Evolutionary conservation across 1,284 basidiomycete genomes (phyloP).

Genomic region (Jaminaea rosea): DNA sequence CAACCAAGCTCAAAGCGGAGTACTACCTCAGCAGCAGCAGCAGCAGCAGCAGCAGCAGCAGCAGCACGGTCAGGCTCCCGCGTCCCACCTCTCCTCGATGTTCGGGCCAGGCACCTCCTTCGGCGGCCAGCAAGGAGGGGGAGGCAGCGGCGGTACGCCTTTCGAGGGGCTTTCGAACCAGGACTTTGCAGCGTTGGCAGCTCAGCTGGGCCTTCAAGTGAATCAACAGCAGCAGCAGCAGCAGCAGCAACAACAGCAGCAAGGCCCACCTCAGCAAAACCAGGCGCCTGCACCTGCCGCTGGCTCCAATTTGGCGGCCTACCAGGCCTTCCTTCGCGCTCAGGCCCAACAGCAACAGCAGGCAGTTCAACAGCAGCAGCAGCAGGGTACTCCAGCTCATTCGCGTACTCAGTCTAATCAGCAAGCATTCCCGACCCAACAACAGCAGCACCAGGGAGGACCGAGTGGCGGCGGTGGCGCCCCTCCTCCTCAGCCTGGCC

Average conservation of each 20-base stretch:
- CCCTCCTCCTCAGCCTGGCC: no score
- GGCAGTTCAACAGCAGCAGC: not conserved
- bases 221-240: not conserved
- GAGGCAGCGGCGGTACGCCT: no score
- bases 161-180: no score
- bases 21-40: not conserved
- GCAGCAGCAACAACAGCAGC: not conserved
- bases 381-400: not conserved
- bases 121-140: no score
- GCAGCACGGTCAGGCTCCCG: not conserved
- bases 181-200: not conserved
- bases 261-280: not conserved
- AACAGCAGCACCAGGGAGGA: not conserved
- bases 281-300: no score
- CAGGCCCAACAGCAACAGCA: not conserved
- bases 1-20: not conserved
- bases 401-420: not conserved
- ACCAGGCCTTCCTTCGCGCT: not conserved
- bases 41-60: not conserved
- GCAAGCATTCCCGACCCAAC: not conserved
- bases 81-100: no score
- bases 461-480: no score
- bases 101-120: no score
- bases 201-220: not conserved
- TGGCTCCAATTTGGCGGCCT: conserved; percentile 1